phyloP scores from a whole-genome alignment of 1,139 yeast genomes.

The Blastobotrys apis region DNA sequence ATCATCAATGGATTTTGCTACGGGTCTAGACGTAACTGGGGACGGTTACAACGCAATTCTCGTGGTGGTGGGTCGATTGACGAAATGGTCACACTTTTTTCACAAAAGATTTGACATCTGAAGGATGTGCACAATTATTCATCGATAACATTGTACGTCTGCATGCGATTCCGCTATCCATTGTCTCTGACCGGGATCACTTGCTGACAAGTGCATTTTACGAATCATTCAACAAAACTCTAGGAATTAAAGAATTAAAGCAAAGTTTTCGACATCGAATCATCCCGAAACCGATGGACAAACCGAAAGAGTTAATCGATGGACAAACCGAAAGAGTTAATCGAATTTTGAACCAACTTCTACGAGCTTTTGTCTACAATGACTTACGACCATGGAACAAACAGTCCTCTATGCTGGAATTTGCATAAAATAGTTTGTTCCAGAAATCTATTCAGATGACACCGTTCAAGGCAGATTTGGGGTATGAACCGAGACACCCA shows the following conservation, averaged over 20 bases:
- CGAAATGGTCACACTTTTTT: slow-evolving; percentile 6
- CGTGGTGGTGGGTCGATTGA: slow-evolving; percentile 5
- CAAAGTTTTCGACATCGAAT: slow-evolving; percentile 5
- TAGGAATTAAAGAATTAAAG: slow-evolving; percentile 1
- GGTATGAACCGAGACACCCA: slow-evolving; percentile 1
- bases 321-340: slow-evolving; percentile 8
- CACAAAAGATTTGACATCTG: too few species aligned
- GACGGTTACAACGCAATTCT: slow-evolving; percentile 1
- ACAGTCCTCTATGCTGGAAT: not conserved
- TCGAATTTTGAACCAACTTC: not conserved
- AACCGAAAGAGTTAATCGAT: slow-evolving; percentile 5
- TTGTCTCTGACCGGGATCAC: slow-evolving; percentile 6
- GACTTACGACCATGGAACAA: not conserved
- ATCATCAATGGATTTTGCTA: slow-evolving; percentile 7
- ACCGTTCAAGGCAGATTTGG: slow-evolving; percentile 2
- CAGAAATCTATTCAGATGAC: slow-evolving; percentile 1
- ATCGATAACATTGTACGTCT: not conserved
- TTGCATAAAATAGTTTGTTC: slow-evolving; percentile 3
- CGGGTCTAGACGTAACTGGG: not conserved
- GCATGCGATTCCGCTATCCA: slow-evolving; percentile 7
- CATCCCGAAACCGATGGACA: slow-evolving; percentile 11
- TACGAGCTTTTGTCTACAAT: not conserved
- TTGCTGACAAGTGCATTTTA: not conserved
- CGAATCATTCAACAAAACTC: not conserved
- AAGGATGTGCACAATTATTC: not conserved